Base-by-base conservation (phyloP, 75 land plant genomes). In the Gnetum montanum region DNA sequence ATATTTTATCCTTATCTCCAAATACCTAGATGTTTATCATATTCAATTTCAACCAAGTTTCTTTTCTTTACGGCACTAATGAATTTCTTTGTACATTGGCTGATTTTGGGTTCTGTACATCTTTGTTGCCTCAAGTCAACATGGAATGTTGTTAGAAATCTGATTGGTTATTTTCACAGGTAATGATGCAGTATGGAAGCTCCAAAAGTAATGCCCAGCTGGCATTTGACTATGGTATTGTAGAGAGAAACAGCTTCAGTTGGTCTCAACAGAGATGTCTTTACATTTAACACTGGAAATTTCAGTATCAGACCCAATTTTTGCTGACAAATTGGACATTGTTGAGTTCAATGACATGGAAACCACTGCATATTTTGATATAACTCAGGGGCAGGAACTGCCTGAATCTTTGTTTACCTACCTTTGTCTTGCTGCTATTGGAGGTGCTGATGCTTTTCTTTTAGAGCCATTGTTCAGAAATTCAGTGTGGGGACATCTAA, bases 291-390 rank as follows among this genome's bases (percentile, higher is more conserved):
- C 92, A 10, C 47, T 92, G 19, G 81, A 79, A 54, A 88, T 92
- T 34, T 38, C 83, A 31, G 88, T 84, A 35, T 79, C 84, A 24
- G 98, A 94, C 37, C 77, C 84, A 6, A 89, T 80, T 61, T 66
- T 58, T 54, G 90, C 66, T n/a, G 98, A 94, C 72, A 94, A 94
- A 62, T 65, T 85, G 26, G 96, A 94, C 64, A 85, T 94, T 47
- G 82, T 77, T 6, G 96, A 94, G 73, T 53, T 77, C 13, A 85
- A 83, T 71, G 88, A 85, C 31, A 56, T 89, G n/a, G 72, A 72
- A 23, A 60, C 76, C 57, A 71, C 71, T 49, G 74, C 77, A 25
- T 83, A 82, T 37, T 83, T 94, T 45, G 96, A 89, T 62, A 66
- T 90, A 13, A 48, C 60, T 22, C 71, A 67, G 34, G 86, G 71